Evolutionary conservation across 1,139 yeast genomes (phyloP).

Genomic region (Taphrina pruni): DNA sequence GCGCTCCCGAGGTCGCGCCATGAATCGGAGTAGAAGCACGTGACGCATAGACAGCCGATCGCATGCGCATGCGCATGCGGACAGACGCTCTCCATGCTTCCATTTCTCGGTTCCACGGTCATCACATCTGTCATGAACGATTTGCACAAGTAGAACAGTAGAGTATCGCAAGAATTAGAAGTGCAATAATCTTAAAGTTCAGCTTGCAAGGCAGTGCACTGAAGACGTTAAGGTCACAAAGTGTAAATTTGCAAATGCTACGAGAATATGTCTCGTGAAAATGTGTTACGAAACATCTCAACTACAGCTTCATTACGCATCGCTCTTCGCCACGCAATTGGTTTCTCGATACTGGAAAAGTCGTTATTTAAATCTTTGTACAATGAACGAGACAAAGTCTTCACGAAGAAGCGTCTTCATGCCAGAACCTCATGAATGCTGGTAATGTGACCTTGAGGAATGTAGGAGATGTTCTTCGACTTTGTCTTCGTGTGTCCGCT

Average conservation of each 20-base stretch:
- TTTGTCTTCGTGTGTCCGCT: constrained; percentile 10
- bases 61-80: no score
- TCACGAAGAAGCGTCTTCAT: neutral
- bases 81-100: no score
- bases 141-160: no score
- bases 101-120: no score
- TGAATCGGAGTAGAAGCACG: no score
- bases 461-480: constrained; percentile 6
- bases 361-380: neutral
- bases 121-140: no score
- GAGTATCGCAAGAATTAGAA: no score
- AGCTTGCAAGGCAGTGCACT: no score
- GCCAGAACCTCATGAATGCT: constrained; percentile 33
- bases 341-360: neutral
- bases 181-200: no score
- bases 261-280: neutral
- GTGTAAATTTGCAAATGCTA: neutral
- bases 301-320: neutral
- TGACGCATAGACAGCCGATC: no score
- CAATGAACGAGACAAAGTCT: neutral
- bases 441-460: constrained; percentile 35
- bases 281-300: neutral
- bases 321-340: constrained; percentile 8
- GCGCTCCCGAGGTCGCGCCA: no score
- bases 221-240: no score